A percentile compares a stretch with the other conserved stretches of the same genome.
These are phyloP conservation scores for Verticillium nubilum DNA, from an alignment of 2,329 filamentous ascomycete species.

Conservation along the genomic window DNA sequence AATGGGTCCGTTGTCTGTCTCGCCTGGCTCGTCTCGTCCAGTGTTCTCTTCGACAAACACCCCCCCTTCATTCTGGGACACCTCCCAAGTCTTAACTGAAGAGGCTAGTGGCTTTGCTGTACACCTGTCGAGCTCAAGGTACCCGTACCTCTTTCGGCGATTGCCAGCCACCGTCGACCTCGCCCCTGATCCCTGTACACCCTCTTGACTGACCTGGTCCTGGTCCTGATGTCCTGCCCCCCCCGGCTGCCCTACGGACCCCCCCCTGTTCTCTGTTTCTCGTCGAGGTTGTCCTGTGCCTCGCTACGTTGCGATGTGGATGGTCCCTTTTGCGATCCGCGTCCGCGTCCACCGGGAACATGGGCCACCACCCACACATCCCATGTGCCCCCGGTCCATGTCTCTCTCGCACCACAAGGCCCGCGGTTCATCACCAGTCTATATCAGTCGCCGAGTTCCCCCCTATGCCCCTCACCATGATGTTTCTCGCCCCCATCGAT, in stretches of 20 bases:
- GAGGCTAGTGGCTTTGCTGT: neutral
- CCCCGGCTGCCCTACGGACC: neutral
- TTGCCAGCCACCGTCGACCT: neutral
- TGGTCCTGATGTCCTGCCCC: neutral
- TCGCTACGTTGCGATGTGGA: neutral
- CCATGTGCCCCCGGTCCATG: neutral
- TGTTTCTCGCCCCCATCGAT: conserved; percentile 11
- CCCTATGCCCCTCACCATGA: conserved; percentile 3
- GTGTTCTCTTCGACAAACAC: neutral
- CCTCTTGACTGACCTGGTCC: neutral
- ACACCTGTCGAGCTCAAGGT: neutral
- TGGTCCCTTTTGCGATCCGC: conserved; percentile 1
- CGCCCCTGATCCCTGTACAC: neutral
- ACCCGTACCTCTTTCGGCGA: neutral
- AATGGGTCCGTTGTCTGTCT: neutral
- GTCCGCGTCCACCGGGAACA: conserved; percentile 3
- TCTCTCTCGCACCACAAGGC: neutral
- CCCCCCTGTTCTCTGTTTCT: neutral
- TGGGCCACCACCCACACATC: neutral
- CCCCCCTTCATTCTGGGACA: neutral
- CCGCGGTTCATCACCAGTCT: conserved; percentile 9
- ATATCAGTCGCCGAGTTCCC: conserved; percentile 13
- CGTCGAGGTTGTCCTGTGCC: neutral
- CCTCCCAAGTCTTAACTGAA: neutral
- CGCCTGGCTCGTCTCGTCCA: neutral